Conservation (phyloP, 2,329 filamentous ascomycete genomes). For the Aspergillus pseudoviridinutans region DNA sequence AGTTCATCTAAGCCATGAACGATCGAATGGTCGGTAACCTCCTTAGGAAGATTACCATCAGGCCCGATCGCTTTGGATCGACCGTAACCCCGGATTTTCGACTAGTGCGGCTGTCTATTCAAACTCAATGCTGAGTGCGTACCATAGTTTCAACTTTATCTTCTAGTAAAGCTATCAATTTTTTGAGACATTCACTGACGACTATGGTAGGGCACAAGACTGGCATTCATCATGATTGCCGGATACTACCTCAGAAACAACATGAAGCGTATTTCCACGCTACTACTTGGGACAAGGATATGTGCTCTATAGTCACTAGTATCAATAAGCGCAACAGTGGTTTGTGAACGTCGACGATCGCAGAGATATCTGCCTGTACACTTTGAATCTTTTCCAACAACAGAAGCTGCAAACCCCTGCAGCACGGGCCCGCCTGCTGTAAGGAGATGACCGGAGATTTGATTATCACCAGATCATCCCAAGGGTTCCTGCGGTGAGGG, state of each 20-base stretch:
- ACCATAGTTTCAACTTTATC: neutral
- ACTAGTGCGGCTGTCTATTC: neutral
- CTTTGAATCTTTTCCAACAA: neutral
- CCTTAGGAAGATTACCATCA: neutral
- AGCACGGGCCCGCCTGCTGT: conserved; percentile 23
- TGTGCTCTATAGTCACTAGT: neutral
- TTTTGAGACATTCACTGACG: neutral
- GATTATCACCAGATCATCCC: conserved; percentile 14
- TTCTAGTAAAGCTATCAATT: neutral
- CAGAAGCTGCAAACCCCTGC: conserved; percentile 5
- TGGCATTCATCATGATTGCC: neutral
- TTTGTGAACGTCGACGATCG: neutral
- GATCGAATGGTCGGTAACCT: neutral
- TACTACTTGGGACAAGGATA: neutral
- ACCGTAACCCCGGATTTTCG: conserved; percentile 10
- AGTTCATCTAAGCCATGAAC: too few species aligned
- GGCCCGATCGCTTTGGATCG: conserved; percentile 2
- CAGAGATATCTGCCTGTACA: neutral
- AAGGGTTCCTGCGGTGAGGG: conserved; percentile 10
- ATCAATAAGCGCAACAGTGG: neutral
- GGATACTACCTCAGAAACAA: neutral
- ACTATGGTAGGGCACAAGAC: neutral
- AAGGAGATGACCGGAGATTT: conserved; percentile 22
- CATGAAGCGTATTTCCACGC: neutral
- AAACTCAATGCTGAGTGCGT: neutral